Evolutionary conservation across 1,139 yeast species (phyloP).

Genomic region (Insectozyma bohioensis): DNA sequence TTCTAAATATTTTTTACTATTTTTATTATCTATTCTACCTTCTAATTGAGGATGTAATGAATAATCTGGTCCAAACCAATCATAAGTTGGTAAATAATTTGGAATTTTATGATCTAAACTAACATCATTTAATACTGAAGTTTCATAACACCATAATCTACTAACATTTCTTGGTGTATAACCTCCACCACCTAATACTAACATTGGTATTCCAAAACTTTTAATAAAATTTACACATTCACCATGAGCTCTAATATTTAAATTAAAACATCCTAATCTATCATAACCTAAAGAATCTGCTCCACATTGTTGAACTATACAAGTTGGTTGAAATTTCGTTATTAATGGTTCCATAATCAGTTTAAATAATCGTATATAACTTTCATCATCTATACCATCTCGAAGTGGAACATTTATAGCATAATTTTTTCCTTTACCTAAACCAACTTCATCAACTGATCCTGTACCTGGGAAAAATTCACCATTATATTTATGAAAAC

Average conservation of each 20-base stretch:
- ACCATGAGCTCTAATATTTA: constrained; percentile 90
- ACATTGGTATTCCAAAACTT: constrained; percentile 82
- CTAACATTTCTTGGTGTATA: constrained; percentile 96
- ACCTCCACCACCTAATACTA: constrained; percentile 97
- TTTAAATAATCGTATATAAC: constrained; percentile 74
- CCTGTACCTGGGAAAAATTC: constrained; percentile 98
- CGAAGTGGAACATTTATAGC: constrained; percentile 90
- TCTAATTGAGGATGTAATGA: constrained; percentile 87
- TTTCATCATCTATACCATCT: constrained; percentile 95
- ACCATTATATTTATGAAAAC: constrained; percentile 93
- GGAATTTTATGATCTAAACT: constrained; percentile 78
- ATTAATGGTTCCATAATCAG: constrained; percentile 87
- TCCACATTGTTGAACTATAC: constrained; percentile 94
- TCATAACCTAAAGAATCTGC: constrained; percentile 96
- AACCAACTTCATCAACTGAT: constrained; percentile 79
- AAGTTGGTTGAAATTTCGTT: constrained; percentile 82
- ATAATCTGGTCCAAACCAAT: constrained; percentile 91
- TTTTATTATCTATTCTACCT: constrained; percentile 86
- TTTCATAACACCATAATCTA: constrained; percentile 93
- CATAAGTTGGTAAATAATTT: constrained; percentile 73
- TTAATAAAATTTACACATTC: constrained; percentile 88
- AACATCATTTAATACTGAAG: constrained; percentile 80
- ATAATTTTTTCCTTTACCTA: constrained; percentile 83
- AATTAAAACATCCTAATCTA: constrained; percentile 87
- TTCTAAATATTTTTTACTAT: constrained; percentile 80